Evolutionary conservation across 768 basidiomycete species (phyloP), one percentile per base, ranked within the genome.

Genomic region (Naganishia friedmannii): DNA sequence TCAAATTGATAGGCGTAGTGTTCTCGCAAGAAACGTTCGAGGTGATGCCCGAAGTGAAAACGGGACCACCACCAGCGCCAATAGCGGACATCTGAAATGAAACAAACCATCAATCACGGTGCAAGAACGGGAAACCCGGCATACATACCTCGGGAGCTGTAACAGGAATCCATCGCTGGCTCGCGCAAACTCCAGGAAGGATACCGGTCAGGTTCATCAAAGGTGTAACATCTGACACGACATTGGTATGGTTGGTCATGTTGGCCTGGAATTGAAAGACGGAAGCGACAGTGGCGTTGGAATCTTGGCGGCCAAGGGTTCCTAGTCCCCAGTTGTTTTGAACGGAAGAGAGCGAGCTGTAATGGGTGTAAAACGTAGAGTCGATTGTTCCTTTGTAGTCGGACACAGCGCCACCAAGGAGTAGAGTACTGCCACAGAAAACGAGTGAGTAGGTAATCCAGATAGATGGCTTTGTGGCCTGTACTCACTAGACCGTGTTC

Each of bases 241-340:
- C 67, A 76, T 85, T 84, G 56, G 73, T 73, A 79, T 87, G 86
- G 53, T 81, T 82, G 1, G 85, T 85, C 9, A 76, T 70, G 57
- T 83, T 70, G 7, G 85, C 86, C 60, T 88, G 86, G 56, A 86
- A 78, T 31, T 78, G 67, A 79, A 85, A 87, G 68, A 88, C 86
- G 73, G 88, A 87, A 69, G 82, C 73, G 63, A 83, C 54, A 23
- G 82, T 82, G 57, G 73, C 80, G 79, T 87, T 87, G 55, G 84
- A 85, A 73, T 88, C 87, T 42, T 82, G 81, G 46, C 87, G 84
- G 23, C 87, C 88, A 28, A 88, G 86, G 13, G 85, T 86, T 45
- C 84, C 84, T 37, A 89, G 85, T 6, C 80, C 80, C 87, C 88
- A 88, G 80, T 88, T 89, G 39, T 84, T 83, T 78, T 88, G 77